A percentile compares a stretch with the other conserved stretches of the same genome.
Evolutionary conservation across 2,329 filamentous ascomycete genomes (phyloP).

Genomic region (Nannizziopsis barbatae): DNA sequence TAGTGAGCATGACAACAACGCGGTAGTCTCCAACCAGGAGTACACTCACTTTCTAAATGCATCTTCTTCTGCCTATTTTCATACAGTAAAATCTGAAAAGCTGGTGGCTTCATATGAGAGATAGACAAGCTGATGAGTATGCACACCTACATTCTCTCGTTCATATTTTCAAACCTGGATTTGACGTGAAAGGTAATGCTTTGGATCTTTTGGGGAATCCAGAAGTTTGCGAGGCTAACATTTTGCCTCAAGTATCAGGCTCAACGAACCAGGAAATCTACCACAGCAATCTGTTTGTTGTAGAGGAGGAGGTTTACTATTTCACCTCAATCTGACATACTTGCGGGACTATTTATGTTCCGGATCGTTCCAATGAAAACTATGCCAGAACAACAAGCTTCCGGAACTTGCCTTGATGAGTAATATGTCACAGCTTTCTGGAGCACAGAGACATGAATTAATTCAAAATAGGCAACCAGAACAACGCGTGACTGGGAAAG

Average conservation of each 20-base stretch:
- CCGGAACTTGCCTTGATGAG: not conserved
- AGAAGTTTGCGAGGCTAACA: too few relatives aligned
- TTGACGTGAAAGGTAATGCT: too few relatives aligned
- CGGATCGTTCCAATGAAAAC: not conserved
- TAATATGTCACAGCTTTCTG: not conserved
- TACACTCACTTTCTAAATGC: not conserved
- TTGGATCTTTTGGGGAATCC: too few relatives aligned
- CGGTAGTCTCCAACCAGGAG: constrained; percentile 1
- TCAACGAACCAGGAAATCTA: too few relatives aligned
- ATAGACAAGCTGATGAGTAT: too few relatives aligned
- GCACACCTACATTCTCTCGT: too few relatives aligned
- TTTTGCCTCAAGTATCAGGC: too few relatives aligned
- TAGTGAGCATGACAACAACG: constrained; percentile 4
- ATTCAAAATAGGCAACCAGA: not conserved
- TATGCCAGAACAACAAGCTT: not conserved
- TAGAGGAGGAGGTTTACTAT: not conserved
- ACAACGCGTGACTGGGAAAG: not conserved
- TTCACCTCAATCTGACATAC: not conserved
- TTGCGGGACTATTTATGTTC: not conserved
- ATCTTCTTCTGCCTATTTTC: too few relatives aligned
- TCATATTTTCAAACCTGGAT: too few relatives aligned
- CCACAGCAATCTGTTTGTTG: too few relatives aligned
- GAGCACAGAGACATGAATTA: not conserved
- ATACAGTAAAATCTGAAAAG: too few relatives aligned
- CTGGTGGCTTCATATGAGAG: too few relatives aligned